Evolutionary conservation across 805 yeast genomes (phyloP).

Genomic region (Teunomyces barrocoloradensis): DNA sequence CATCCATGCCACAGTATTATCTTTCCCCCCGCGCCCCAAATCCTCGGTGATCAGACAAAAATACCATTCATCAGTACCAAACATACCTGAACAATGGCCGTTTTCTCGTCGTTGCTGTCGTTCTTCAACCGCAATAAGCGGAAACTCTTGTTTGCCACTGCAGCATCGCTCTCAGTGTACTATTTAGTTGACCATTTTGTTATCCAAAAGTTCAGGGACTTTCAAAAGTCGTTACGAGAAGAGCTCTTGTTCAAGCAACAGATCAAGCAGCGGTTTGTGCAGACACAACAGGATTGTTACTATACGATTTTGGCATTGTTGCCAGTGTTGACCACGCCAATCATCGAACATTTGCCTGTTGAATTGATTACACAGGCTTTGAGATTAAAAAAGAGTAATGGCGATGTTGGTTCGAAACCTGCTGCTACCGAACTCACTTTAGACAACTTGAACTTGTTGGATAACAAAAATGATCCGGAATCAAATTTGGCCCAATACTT

Average conservation of each 20-base stretch:
- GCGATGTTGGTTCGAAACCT: constrained; percentile 13
- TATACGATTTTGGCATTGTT: constrained; percentile 79
- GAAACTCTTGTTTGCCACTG: constrained; percentile 32
- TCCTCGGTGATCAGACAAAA: not conserved
- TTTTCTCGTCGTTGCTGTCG: constrained; percentile 38
- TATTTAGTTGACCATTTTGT: constrained; percentile 38
- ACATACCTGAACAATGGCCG: constrained; percentile 27
- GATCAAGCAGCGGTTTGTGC: constrained; percentile 79
- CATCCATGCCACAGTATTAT: not conserved
- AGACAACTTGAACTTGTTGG: constrained; percentile 38
- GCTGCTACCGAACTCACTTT: constrained; percentile 28
- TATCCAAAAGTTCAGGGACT: constrained; percentile 35
- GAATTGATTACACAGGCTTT: constrained; percentile 70
- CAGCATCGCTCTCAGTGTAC: constrained; percentile 35
- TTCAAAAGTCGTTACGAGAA: constrained; percentile 39
- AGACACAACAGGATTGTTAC: constrained; percentile 87
- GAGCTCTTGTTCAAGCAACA: constrained; percentile 44
- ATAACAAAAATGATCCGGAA: constrained; percentile 21
- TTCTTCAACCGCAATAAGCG: constrained; percentile 41
- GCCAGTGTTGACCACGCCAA: constrained; percentile 70
- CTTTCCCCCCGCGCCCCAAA: not conserved
- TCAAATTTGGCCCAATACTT: constrained; percentile 21
- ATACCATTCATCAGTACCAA: not conserved
- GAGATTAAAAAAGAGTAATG: constrained; percentile 51
- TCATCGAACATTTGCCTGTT: constrained; percentile 61